Evolutionary conservation across 169 alveolate genomes (phyloP), one percentile per base, ranked within the genome.

Genomic region (Babesia ovata): DNA sequence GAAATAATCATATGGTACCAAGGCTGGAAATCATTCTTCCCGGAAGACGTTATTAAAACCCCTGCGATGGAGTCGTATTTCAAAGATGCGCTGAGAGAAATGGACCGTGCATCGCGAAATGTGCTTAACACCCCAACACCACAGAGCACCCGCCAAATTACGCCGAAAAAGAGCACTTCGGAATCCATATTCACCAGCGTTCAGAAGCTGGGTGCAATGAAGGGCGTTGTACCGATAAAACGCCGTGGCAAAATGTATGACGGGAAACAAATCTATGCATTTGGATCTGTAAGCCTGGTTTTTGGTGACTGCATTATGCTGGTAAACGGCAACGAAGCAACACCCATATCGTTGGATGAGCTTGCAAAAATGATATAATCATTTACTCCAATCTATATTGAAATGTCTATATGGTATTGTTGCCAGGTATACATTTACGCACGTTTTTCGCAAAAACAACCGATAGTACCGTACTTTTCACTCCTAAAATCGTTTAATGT

Each of bases 21-120:
- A 33, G 84, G 84, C 21, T 75, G 84, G 84, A 75, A 75, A 46
- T 54, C 77, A 16, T 24, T 75, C 9, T 63, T 75, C 26, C 75
- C 84, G 24, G 19, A 45, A 4, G 48, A 48, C 2, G 28, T 75
- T 52, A 26, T 75, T 3, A 66, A 75, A 17, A 22, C 44, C 2
- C 4, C 66, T 11, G 44, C 21, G 24, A 16, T 75, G 58, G 84
- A 75, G 61, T 6, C 57, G 17, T 63, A 14, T 29, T 26, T 75
- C 29, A 75, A 65, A 46, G 77, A 75, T 22, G 84, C 84, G 22
- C 36, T 75, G 24, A 29, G n/a, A 53, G 36, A 28, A n/a, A 75
- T 75, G 84, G 84, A 75, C 24, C 46, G 52, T 12, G 84, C 70
- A 11, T 61, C 84, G 21, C 70, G 63, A 6, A 50, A 65, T 19